Base-by-base conservation (phyloP, 345 rosid species). In the Salix viminalis region DNA sequence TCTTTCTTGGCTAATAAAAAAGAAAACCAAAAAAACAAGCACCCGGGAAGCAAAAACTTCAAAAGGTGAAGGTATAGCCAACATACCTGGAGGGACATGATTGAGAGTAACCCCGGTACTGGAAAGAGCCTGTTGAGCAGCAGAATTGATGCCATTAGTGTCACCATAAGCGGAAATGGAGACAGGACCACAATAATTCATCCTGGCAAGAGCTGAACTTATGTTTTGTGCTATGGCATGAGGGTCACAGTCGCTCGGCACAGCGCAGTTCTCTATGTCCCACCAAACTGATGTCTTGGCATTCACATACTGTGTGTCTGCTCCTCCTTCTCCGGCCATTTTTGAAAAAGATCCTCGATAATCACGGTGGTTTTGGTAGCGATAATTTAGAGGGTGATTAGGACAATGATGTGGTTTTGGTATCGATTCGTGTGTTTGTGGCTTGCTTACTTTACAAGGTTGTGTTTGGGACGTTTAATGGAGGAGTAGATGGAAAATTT, bases 221-320 rank as follows among this genome's bases (percentile, higher is more conserved):
- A 92, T 90, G 82, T 91, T 92, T 87, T 89, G 97, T 0, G 98
- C 95, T 74, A 92, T 92, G 16, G 90, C 88, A 75, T 91, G 94
- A 30, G 97, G 83, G 48, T 92, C 91, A 13, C 90, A 85, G 7
- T 83, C 86, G 70, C 83, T 89, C 0, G 98, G 95, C 1, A 94
- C 97, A 41, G 85, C 94, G 61, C 97, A 94, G 71, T 91, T 94
- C 86, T 92, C 98, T 46, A 91, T 91, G 79, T 94, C 98, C 98
- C 97, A 94, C 97, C 97, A 94, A 15, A 91, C 97, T 64, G 98
- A 91, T 12, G 87, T 92, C 88, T 91, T 94, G 16, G 94, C 94
- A 54, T 41, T 61, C 60, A 75, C 87, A 78, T 94, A 94, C 85
- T 94, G 92, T 39, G 83, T 42, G 84, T 88, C 96, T 73, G 89